These are phyloP conservation scores for Aureobasidium sp. DNA, from an alignment of 2,329 filamentous ascomycete species.

Conservation along the genomic window DNA sequence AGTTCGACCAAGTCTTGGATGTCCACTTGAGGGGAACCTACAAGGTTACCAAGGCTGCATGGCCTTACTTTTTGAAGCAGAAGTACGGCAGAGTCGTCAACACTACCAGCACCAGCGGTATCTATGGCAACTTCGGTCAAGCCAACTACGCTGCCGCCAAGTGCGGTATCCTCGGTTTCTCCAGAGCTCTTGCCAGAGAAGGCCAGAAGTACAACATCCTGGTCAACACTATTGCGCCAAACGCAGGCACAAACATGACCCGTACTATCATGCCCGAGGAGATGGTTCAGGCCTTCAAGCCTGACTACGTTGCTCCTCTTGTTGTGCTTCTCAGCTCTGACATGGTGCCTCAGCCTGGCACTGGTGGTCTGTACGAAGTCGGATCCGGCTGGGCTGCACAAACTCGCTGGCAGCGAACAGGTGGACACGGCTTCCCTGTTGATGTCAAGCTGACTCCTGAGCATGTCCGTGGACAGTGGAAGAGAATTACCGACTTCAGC, in stretches of 20 bases:
- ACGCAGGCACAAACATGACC: constrained; percentile 93
- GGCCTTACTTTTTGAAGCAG: constrained; percentile 96
- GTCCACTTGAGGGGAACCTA: constrained; percentile 93
- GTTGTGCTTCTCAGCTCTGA: constrained; percentile 82
- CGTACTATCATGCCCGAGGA: constrained; percentile 90
- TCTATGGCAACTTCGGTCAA: constrained; percentile 98
- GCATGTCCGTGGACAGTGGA: constrained; percentile 66
- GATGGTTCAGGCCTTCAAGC: constrained; percentile 98
- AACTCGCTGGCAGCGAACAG: constrained; percentile 90
- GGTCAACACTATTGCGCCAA: constrained; percentile 96
- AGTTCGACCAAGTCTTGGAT: constrained; percentile 87
- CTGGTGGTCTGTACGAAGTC: constrained; percentile 85
- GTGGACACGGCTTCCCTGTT: constrained; percentile 83
- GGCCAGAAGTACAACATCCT: constrained; percentile 96
- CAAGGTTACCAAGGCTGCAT: constrained; percentile 93
- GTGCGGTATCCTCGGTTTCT: constrained; percentile 84
- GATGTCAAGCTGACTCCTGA: constrained; percentile 78
- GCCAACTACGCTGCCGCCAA: constrained; percentile 79
- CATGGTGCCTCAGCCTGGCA: constrained; percentile 72
- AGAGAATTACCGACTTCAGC: constrained; percentile 76
- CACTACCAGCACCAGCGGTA: constrained; percentile 92
- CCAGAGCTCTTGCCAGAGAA: constrained; percentile 83
- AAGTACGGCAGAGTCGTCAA: constrained; percentile 97
- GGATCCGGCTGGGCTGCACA: constrained; percentile 87
- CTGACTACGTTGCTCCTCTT: constrained; percentile 91